These are phyloP conservation scores for Staphylotrichum tortipilum DNA, from an alignment of 495 filamentous ascomycete genomes.

Conservation along the genomic window DNA sequence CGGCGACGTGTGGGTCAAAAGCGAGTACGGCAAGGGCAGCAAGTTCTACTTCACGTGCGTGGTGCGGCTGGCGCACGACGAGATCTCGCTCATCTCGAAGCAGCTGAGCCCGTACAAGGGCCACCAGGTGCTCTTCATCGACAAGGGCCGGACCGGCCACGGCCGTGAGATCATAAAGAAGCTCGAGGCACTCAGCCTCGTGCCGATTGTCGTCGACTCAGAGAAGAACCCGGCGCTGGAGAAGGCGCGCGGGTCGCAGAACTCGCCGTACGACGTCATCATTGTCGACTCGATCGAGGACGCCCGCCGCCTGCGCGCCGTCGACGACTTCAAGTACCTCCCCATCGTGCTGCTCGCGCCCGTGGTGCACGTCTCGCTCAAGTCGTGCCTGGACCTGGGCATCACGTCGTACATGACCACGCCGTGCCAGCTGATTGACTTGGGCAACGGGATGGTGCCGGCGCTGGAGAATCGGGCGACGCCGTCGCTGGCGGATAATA, in stretches of 20 bases:
- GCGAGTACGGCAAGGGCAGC: slow-evolving; percentile 85
- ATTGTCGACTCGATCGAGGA: slow-evolving; percentile 92
- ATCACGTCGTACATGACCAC: slow-evolving; percentile 99
- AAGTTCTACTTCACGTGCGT: slow-evolving; percentile 96
- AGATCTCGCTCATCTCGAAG: slow-evolving; percentile 69
- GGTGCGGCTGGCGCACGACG: slow-evolving; percentile 76
- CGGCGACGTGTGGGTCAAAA: slow-evolving; percentile 94
- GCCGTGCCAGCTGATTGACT: slow-evolving; percentile 86
- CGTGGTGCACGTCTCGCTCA: slow-evolving; percentile 82
- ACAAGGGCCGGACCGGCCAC: slow-evolving; percentile 77
- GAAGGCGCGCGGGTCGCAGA: slow-evolving; percentile 44
- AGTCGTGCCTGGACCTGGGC: slow-evolving; percentile 89
- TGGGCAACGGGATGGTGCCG: slow-evolving; percentile 98
- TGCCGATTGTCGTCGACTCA: slow-evolving; percentile 71
- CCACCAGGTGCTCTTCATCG: slow-evolving; percentile 91
- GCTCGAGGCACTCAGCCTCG: slow-evolving; percentile 68
- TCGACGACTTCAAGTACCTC: slow-evolving; percentile 96
- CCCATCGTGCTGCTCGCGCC: slow-evolving; percentile 92
- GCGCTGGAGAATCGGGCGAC: slow-evolving; percentile 90
- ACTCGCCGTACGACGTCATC: slow-evolving; percentile 82
- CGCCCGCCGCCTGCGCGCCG: slow-evolving; percentile 69
- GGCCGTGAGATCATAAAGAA: slow-evolving; percentile 69
- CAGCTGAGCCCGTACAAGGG: slow-evolving; percentile 83
- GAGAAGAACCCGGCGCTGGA: slow-evolving; percentile 44
- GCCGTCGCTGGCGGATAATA: slow-evolving; percentile 85